Evolutionary conservation across 2,329 filamentous ascomycete species (phyloP).

Genomic region (Monosporascus sp.): DNA sequence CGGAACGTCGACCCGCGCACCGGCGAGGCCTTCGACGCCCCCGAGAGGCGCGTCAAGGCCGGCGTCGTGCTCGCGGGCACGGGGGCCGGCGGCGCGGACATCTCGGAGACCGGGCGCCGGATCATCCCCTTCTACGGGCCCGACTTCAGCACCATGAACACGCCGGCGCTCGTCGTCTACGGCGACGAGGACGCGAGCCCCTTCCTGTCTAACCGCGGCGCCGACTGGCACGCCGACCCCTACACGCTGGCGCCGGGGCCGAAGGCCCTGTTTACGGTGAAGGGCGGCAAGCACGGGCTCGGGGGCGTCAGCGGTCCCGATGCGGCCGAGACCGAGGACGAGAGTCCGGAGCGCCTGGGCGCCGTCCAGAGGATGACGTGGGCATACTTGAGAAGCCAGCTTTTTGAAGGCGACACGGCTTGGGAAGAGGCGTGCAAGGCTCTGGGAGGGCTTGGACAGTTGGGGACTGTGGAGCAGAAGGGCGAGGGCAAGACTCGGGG

Average conservation of each 20-base stretch:
- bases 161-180: constrained; percentile 32
- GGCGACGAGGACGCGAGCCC: constrained; percentile 33
- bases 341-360: constrained; percentile 29
- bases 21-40: constrained; percentile 8
- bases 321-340: constrained; percentile 28
- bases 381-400: constrained; percentile 32
- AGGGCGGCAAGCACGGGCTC: constrained; percentile 30
- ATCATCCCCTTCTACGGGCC: constrained; percentile 28
- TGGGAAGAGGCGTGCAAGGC: constrained; percentile 27
- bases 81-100: constrained; percentile 25
- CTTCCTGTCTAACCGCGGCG: constrained; percentile 28
- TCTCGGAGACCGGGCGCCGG: constrained; percentile 22
- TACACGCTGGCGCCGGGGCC: constrained; percentile 27
- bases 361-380: constrained; percentile 32
- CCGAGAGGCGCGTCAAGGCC: constrained; percentile 32
- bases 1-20: constrained; percentile 28
- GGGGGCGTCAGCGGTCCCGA: constrained; percentile 36
- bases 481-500: neutral
- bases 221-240: constrained; percentile 35
- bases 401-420: constrained; percentile 29
- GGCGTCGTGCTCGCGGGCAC: constrained; percentile 30
- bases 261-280: constrained; percentile 31
- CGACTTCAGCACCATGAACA: constrained; percentile 30
- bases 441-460: constrained; percentile 16
- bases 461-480: constrained; percentile 28